phyloP scores from a whole-genome alignment of 345 rosid species.

The Populus davidiana region DNA sequence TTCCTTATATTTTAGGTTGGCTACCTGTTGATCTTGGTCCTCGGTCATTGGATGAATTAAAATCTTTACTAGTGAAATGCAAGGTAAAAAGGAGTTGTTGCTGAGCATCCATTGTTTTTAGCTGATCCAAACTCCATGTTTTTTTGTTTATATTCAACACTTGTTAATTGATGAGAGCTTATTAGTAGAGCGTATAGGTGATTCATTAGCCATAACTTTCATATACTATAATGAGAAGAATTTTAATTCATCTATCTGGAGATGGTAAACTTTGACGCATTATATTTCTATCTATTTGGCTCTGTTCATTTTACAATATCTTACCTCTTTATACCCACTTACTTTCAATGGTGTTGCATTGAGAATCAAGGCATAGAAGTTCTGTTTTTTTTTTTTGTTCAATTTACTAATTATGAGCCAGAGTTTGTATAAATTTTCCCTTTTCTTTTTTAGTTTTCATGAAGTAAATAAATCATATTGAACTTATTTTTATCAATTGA shows the following conservation, averaged over 20 bases:
- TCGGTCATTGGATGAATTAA: conserved; percentile 44
- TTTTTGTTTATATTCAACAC: background rate
- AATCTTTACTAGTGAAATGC: conserved; percentile 40
- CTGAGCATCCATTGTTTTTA: background rate
- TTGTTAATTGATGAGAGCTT: too few relatives aligned
- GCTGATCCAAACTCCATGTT: background rate
- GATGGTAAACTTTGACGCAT: too few relatives aligned
- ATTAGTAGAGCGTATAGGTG: too few relatives aligned
- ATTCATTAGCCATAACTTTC: too few relatives aligned
- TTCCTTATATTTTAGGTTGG: conserved; percentile 45
- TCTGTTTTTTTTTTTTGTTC: background rate
- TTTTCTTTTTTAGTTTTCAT: background rate
- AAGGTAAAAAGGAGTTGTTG: conserved; percentile 37
- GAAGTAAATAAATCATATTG: background rate
- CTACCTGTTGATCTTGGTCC: conserved; percentile 66
- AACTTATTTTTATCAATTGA: background rate
- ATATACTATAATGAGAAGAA: too few relatives aligned
- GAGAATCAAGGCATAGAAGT: background rate
- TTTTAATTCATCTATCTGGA: too few relatives aligned
- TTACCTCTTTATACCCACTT: too few relatives aligned
- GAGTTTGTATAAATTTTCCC: background rate
- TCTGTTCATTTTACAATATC: too few relatives aligned
- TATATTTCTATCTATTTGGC: too few relatives aligned
- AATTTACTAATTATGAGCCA: background rate
- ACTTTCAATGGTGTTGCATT: too few relatives aligned